A percentile compares a stretch with the other conserved stretches of the same genome.
Evolutionary conservation across 257 asterid genomes (phyloP).

Genomic region (Eucommia ulmoides): DNA sequence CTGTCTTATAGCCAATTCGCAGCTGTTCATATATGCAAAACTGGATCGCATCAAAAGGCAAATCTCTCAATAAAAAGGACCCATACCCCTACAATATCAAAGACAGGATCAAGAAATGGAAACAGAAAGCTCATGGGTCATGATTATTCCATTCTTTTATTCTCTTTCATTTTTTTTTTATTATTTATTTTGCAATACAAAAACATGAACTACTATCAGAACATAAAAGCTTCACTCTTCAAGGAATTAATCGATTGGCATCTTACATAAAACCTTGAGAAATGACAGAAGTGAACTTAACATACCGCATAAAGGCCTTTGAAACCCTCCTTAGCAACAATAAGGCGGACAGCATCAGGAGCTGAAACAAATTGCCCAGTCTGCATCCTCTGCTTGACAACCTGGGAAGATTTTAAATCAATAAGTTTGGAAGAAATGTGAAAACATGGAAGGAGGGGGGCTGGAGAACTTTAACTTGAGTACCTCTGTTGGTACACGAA

Average conservation of each 20-base stretch:
- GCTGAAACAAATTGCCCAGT: conserved; percentile 51
- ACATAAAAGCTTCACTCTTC: not conserved
- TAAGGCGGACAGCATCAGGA: conserved; percentile 45
- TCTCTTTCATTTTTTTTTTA: no score
- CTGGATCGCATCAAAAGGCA: conserved; percentile 69
- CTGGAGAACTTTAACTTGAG: conserved; percentile 2
- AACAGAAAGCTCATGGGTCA: no score
- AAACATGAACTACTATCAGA: not conserved
- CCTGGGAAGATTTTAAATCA: conserved; percentile 22
- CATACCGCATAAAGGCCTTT: conserved; percentile 59
- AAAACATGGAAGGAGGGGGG: not conserved
- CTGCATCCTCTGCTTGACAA: conserved; percentile 67
- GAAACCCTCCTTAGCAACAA: conserved; percentile 54
- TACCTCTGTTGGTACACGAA: conserved; percentile 73
- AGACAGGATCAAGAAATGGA: no score
- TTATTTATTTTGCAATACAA: no score
- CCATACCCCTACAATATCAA: conserved; percentile 41
- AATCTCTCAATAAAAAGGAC: conserved; percentile 57
- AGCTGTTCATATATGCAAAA: conserved; percentile 67
- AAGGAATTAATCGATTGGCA: not conserved
- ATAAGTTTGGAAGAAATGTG: conserved; percentile 2
- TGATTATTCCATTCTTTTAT: no score
- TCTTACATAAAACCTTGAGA: conserved; percentile 5
- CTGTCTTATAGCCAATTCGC: conserved; percentile 48
- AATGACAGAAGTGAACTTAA: conserved; percentile 5